Evolutionary conservation across 345 rosid genomes (phyloP).

Genomic region (Luvunga scandens): DNA sequence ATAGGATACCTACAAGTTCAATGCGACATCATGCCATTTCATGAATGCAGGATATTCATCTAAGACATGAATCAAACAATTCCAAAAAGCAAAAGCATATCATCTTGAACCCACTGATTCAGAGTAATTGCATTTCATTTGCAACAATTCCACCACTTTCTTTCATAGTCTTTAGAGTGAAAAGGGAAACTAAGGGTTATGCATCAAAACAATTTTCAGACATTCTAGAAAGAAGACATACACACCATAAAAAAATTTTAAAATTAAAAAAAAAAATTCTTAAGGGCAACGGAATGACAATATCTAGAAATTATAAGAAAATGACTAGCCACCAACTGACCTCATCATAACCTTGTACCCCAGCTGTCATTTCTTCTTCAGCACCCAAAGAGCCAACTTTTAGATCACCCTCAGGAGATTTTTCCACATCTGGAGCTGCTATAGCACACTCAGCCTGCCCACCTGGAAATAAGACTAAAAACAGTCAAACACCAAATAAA

Average conservation of each 20-base stretch:
- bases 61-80: neutral
- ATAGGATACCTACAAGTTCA: neutral
- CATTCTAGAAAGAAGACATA: too few species aligned
- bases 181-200: too few species aligned
- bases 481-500: slow-evolving; percentile 24
- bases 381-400: slow-evolving; percentile 34
- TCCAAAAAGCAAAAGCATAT: neutral
- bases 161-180: neutral
- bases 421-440: slow-evolving; percentile 37
- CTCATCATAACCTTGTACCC: slow-evolving; percentile 44
- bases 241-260: neutral
- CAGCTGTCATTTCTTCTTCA: slow-evolving; percentile 50
- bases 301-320: neutral
- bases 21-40: neutral
- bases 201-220: too few species aligned
- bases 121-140: neutral
- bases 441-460: slow-evolving; percentile 31
- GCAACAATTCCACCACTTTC: neutral
- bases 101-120: neutral
- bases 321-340: slow-evolving; percentile 21
- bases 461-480: slow-evolving; percentile 29
- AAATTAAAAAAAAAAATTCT: neutral
- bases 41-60: neutral
- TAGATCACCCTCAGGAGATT: slow-evolving; percentile 35
- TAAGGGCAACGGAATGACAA: neutral